Evolutionary conservation across 164 flowering plant genomes (phyloP).

Genomic region (grape (Vitis vinifera)): ASM3070453v1 NC_081822.1:12770001-12770500

Average conservation of each 20-base stretch:
- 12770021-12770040: too few relatives aligned
- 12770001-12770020: not conserved
- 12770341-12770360: conserved; percentile 58
- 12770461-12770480: not conserved
- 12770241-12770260: too few relatives aligned
- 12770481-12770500: not conserved
- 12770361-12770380: conserved; percentile 69
- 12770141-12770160: too few relatives aligned
- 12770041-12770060: too few relatives aligned
- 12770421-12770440: not conserved
- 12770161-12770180: too few relatives aligned
- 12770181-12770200: not conserved
- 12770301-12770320: conserved; percentile 59
- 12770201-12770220: too few relatives aligned
- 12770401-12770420: conserved; percentile 29
- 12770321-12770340: conserved; percentile 38
- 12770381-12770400: conserved; percentile 54
- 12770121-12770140: too few relatives aligned
- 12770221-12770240: too few relatives aligned
- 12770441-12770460: not conserved
- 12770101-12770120: too few relatives aligned
- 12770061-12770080: too few relatives aligned
- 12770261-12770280: conserved; percentile 27
- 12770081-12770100: too few relatives aligned
- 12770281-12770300: conserved; percentile 44